Conservation (phyloP, 371 early-diverging fungal genomes). For the Lichtheimia ornata region DNA sequence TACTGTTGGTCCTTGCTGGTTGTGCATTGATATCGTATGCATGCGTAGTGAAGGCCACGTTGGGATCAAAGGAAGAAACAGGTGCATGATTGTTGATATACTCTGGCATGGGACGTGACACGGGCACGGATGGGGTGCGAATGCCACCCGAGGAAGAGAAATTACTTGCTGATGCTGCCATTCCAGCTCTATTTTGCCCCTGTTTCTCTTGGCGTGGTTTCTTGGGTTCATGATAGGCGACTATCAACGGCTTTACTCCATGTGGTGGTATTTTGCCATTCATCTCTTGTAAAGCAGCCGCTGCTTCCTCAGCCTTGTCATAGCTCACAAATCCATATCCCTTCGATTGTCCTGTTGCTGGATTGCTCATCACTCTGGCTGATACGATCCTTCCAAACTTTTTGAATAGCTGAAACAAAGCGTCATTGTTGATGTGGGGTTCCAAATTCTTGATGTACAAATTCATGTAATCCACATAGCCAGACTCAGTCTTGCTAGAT, state of each 20-base stretch:
- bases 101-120: slow-evolving; percentile 7
- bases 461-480: slow-evolving; percentile 28
- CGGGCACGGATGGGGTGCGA: neutral
- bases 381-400: slow-evolving; percentile 43
- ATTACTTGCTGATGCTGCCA: no score
- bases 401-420: slow-evolving; percentile 37
- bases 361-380: slow-evolving; percentile 42
- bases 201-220: slow-evolving; percentile 35
- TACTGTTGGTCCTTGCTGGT: neutral
- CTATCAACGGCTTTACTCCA: slow-evolving; percentile 30
- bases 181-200: slow-evolving; percentile 9
- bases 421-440: slow-evolving; percentile 29
- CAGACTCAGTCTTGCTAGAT: slow-evolving; percentile 6
- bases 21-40: slow-evolving; percentile 14
- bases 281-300: slow-evolving; percentile 35
- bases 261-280: slow-evolving; percentile 28
- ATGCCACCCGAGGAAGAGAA: no score
- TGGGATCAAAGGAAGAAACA: neutral
- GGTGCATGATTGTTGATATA: slow-evolving; percentile 16
- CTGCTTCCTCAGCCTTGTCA: slow-evolving; percentile 37
- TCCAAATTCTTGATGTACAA: slow-evolving; percentile 48
- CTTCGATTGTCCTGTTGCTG: slow-evolving; percentile 40
- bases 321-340: slow-evolving; percentile 49
- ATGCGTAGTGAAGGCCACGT: slow-evolving; percentile 1
- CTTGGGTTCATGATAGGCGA: slow-evolving; percentile 50